Evolutionary conservation across 371 early-diverging fungal genomes (phyloP).

Genomic region (Rhizopus sp.): DNA sequence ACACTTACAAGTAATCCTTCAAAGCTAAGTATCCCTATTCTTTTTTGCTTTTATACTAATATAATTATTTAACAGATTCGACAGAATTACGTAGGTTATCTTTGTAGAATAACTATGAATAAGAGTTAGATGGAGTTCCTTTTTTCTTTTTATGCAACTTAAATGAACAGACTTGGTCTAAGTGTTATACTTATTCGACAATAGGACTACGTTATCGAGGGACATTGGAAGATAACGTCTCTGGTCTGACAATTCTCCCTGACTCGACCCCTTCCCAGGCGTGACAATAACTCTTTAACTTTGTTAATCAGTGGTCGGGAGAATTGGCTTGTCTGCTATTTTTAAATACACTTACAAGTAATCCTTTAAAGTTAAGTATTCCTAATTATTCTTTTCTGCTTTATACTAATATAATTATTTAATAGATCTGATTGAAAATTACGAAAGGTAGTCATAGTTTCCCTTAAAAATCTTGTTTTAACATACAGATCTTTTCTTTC

Average conservation of each 20-base stretch:
- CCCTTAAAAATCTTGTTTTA: too few species aligned
- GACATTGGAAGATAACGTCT: constrained; percentile 11
- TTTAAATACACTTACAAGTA: constrained; percentile 2
- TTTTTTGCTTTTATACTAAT: constrained; percentile 1
- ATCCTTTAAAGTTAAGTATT: constrained; percentile 9
- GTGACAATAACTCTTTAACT: constrained; percentile 15
- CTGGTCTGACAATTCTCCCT: constrained; percentile 13
- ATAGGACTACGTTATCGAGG: constrained; percentile 17
- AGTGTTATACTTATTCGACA: constrained; percentile 11
- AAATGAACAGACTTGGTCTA: constrained; percentile 6
- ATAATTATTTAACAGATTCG: too few species aligned
- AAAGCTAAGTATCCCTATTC: constrained; percentile 4
- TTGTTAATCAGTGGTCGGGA: constrained; percentile 14
- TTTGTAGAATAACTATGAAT: too few species aligned
- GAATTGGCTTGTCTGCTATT: constrained; percentile 16
- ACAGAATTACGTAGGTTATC: too few species aligned
- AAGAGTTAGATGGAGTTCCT: too few species aligned
- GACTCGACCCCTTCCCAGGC: constrained; percentile 15
- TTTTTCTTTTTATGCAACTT: not conserved
- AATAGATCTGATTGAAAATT: too few species aligned
- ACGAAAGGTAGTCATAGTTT: too few species aligned
- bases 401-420: not conserved
- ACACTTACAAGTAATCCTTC: constrained; percentile 6
- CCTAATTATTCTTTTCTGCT: constrained; percentile 3
- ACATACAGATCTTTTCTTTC: too few species aligned